A percentile compares a stretch with the other conserved stretches of the same genome.
phyloP scores from a whole-genome alignment of 768 basidiomycete species.

The Astraeus odoratus region DNA sequence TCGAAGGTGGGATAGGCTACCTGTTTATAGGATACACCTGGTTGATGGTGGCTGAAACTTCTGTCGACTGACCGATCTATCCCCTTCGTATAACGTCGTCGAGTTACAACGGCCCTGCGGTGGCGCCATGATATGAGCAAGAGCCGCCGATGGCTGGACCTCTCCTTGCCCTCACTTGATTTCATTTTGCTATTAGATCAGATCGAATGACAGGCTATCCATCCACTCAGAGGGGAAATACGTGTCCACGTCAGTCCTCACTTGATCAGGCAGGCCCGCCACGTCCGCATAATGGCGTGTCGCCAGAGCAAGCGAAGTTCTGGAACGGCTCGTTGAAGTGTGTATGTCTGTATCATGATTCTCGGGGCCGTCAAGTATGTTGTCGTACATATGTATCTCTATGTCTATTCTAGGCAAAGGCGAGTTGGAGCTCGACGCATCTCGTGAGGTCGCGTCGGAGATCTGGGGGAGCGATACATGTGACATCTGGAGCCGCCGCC shows the following conservation, averaged over 20 bases:
- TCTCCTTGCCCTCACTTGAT: background rate
- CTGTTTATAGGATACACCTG: too few relatives aligned
- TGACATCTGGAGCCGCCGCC: too few relatives aligned
- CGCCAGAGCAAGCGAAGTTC: background rate
- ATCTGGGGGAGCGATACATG: too few relatives aligned
- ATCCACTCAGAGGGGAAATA: too few relatives aligned
- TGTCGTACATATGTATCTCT: too few relatives aligned
- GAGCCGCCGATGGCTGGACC: background rate
- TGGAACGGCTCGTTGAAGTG: background rate
- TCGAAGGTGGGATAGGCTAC: too few relatives aligned
- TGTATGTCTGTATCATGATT: too few relatives aligned
- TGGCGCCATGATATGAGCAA: slow-evolving; percentile 1
- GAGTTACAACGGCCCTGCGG: background rate
- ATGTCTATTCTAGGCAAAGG: too few relatives aligned
- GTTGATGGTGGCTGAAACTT: slow-evolving; percentile 2
- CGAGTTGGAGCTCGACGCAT: too few relatives aligned
- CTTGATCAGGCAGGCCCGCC: background rate
- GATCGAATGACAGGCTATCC: too few relatives aligned
- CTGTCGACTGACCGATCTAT: background rate
- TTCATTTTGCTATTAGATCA: background rate
- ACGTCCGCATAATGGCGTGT: background rate
- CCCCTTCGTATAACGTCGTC: background rate
- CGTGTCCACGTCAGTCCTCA: background rate
- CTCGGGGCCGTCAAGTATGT: background rate
- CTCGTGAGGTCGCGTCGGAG: too few relatives aligned